Conservation (phyloP, 768 basidiomycete species). For the Leucosporidium creatinivorum region DNA sequence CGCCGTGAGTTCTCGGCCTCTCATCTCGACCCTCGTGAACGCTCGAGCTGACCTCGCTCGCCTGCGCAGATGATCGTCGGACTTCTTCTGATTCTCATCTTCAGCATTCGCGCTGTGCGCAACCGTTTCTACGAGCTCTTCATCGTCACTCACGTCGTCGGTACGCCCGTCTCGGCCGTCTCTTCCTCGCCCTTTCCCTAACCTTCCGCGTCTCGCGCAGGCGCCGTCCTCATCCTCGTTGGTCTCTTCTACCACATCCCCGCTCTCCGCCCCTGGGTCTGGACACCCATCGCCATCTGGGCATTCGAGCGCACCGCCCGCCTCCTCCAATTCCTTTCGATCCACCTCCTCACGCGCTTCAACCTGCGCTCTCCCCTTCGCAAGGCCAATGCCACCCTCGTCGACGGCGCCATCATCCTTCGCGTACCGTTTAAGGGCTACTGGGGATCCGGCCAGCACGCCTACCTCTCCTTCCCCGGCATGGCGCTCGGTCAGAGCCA, state of each 20-base stretch:
- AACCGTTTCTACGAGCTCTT: conserved; percentile 16
- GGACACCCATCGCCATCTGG: neutral
- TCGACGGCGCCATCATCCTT: neutral
- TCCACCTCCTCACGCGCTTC: neutral
- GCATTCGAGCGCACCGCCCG: neutral
- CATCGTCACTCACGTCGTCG: conserved; percentile 21
- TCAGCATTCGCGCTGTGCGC: neutral
- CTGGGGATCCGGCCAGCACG: neutral
- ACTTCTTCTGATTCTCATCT: conserved; percentile 1
- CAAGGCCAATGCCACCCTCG: neutral
- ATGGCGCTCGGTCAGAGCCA: conserved; percentile 14
- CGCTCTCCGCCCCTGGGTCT: neutral
- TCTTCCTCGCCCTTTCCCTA: neutral
- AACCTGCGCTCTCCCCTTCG: neutral
- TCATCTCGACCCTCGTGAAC: neutral
- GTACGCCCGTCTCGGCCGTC: conserved; percentile 16
- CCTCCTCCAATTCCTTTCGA: neutral
- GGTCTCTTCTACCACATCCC: conserved; percentile 23
- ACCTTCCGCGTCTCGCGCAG: neutral
- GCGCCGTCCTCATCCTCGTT: neutral
- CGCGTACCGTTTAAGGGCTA: neutral
- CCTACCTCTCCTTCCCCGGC: neutral
- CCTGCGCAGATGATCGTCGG: conserved; percentile 2
- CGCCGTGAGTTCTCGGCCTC: conserved; percentile 3
- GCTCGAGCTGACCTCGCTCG: neutral